These are phyloP conservation scores for Chlorella sorokiniana DNA, from an alignment of 139 green algal genomes.

Conservation along the genomic window DNA sequence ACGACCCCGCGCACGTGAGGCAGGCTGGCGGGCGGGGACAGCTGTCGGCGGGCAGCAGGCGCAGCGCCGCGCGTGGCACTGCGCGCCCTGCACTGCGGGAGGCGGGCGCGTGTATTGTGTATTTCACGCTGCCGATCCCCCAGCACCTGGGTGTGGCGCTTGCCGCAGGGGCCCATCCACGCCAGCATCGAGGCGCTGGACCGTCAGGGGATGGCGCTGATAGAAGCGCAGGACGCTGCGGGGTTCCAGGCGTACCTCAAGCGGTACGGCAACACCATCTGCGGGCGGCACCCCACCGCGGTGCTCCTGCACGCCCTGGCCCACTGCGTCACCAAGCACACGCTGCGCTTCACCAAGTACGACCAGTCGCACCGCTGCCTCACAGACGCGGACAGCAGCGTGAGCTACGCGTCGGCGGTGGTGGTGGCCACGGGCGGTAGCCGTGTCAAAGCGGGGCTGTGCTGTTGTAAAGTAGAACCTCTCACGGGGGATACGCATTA, in stretches of 20 bases:
- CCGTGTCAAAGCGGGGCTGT: background rate
- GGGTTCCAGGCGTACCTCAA: slow-evolving; percentile 74
- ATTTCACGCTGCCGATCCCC: background rate
- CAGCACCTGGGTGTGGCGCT: background rate
- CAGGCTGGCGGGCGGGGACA: background rate
- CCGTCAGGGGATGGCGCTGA: slow-evolving; percentile 80
- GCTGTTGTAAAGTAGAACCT: background rate
- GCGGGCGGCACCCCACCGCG: slow-evolving; percentile 92
- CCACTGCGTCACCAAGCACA: slow-evolving; percentile 20
- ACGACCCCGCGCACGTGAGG: slow-evolving; percentile 39
- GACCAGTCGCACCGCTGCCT: slow-evolving; percentile 74
- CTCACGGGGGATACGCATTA: too few relatives aligned
- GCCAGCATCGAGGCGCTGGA: slow-evolving; percentile 89
- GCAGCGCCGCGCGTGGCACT: too few relatives aligned
- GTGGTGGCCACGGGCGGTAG: slow-evolving; percentile 19
- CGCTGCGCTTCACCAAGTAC: slow-evolving; percentile 74
- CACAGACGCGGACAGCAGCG: slow-evolving; percentile 65
- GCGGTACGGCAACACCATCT: slow-evolving; percentile 91
- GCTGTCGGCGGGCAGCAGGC: too few relatives aligned
- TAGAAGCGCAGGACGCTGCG: slow-evolving; percentile 74
- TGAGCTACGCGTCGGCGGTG: slow-evolving; percentile 82
- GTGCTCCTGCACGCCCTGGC: slow-evolving; percentile 82
- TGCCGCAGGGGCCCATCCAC: slow-evolving; percentile 79
- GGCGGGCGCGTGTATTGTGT: background rate
- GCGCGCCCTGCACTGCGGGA: too few relatives aligned